Evolutionary conservation across 345 rosid genomes (phyloP).

Genomic region (Lepidium aucheri): DNA sequence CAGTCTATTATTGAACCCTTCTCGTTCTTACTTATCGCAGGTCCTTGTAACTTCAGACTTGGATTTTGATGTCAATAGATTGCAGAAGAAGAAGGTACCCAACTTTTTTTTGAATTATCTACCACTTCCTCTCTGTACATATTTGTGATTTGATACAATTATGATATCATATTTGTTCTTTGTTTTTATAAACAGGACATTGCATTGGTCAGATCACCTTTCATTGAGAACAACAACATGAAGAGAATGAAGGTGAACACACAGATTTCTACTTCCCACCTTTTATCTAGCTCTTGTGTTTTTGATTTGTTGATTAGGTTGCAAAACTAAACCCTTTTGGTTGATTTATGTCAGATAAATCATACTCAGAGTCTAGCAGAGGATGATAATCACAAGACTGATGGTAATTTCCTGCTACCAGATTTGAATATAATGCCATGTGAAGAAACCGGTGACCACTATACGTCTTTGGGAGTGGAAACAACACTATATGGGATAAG

Average conservation of each 20-base stretch:
- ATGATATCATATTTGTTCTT: too few relatives aligned
- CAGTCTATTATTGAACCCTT: background rate
- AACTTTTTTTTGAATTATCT: background rate
- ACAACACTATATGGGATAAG: constrained; percentile 31
- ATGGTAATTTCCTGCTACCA: constrained; percentile 41
- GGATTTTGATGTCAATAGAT: constrained; percentile 30
- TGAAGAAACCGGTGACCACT: constrained; percentile 30
- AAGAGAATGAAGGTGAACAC: constrained; percentile 40
- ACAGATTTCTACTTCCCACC: background rate
- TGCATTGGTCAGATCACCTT: constrained; percentile 23
- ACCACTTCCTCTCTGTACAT: too few relatives aligned
- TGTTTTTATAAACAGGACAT: too few relatives aligned
- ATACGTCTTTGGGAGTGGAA: constrained; percentile 8
- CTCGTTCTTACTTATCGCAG: constrained; percentile 28
- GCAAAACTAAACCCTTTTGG: background rate
- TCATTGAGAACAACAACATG: constrained; percentile 36
- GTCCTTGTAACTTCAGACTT: constrained; percentile 32
- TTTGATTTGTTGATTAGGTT: background rate
- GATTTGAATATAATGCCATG: constrained; percentile 73
- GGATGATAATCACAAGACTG: background rate
- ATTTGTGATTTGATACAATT: too few relatives aligned
- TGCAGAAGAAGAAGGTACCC: constrained; percentile 54
- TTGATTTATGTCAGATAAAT: background rate
- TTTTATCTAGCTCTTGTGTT: background rate
- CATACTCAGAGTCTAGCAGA: background rate